phyloP scores from a whole-genome alignment of 139 green algal genomes.

The Chlamydomonas applanata region DNA sequence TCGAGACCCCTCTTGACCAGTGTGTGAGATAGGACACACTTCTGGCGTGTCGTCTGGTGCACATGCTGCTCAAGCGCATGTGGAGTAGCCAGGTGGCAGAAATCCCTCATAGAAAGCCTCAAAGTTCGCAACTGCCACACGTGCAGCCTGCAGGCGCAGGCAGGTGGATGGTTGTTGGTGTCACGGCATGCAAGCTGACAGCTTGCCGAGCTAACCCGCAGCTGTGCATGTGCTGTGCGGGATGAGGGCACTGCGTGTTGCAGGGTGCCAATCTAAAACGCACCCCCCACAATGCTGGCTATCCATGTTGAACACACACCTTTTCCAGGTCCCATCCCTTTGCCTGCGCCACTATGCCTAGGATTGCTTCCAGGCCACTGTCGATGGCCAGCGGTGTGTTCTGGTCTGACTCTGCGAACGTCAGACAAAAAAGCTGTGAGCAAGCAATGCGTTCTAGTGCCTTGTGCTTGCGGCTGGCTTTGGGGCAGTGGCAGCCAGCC shows the following conservation, averaged over 20 bases:
- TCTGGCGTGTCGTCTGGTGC: no score
- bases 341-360: conserved; percentile 1
- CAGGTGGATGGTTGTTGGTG: background rate
- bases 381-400: conserved; percentile 18
- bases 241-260: no score
- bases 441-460: no score
- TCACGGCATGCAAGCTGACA: background rate
- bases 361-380: background rate
- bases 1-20: no score
- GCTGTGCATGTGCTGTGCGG: background rate
- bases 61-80: no score
- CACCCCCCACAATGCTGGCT: no score
- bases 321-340: conserved; percentile 12
- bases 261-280: no score
- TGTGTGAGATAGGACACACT: no score
- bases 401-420: conserved; percentile 14
- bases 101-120: conserved; percentile 7
- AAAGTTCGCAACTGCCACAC: conserved; percentile 10
- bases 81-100: background rate
- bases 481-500: no score
- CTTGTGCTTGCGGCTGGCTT: no score
- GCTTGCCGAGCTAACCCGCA: background rate
- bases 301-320: background rate
- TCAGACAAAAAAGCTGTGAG: no score
- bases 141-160: background rate